Evolutionary conservation across 2,329 filamentous ascomycete species (phyloP), one percentile per base, ranked within the genome.

Genomic region (Seiridium cupressi): DNA sequence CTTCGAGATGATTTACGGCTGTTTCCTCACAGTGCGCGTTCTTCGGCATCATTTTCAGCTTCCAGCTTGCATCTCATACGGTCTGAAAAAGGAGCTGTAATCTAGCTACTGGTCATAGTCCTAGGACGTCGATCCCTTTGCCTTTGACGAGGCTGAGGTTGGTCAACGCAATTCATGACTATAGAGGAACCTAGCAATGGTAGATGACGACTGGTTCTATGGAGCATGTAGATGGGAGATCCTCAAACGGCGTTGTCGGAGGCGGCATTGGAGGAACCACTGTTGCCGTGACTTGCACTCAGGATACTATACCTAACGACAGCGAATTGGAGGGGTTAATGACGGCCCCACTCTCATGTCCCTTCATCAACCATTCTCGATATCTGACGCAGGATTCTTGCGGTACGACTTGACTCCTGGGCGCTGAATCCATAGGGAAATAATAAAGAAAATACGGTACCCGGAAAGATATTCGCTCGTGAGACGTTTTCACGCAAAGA

Each of bases 1-100:
- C 60, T 68, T 66, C 65, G 64, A 60, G 66, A 69, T 62, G 67
- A 69, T 68, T 69, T 65, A 69, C 64, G 68, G 64, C 65, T 57
- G 59, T 62, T 40, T 44, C 48, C 35, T 51, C 44, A 42, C 35
- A n/a, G 32, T 26, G 26, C 36, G 35, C 56, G 11, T 51, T 58
- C 35, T n/a, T 38, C 55, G 42, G 31, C 42, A 47, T 46, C 55
- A 57, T 31, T 48, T 47, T 31, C 42, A 36, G 40, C 42, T 32
- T 46, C 42, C 44, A 31, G 51, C 36, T 38, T 38, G 51, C 35
- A 26, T 36, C 51, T 36, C 38, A 2, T 11, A 11, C 44, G 18
- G 26, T 44, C 36, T 38, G 9, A 49, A 32, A 49, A 26, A 26
- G 31, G 47, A 49, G 31, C 47, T 49, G 47, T 31, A 49, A 11